Evolutionary conservation across 495 filamentous ascomycete genomes (phyloP).

Genomic region (Astrothelium macrocarpum): DNA sequence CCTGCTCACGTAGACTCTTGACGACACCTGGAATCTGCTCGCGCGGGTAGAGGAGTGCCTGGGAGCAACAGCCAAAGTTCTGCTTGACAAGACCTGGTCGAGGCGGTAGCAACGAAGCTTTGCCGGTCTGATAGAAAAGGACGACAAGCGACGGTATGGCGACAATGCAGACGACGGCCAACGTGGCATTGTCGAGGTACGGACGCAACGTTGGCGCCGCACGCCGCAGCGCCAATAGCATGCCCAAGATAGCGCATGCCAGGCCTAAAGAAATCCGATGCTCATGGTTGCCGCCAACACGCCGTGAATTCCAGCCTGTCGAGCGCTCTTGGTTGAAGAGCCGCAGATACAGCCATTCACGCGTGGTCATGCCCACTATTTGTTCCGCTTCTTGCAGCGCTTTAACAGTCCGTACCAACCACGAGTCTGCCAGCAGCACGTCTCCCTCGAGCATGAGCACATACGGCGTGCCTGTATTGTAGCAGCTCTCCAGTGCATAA

Average conservation of each 20-base stretch:
- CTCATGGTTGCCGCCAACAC: neutral
- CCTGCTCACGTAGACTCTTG: constrained; percentile 11
- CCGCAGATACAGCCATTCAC: constrained; percentile 41
- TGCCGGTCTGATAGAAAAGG: constrained; percentile 34
- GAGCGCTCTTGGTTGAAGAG: constrained; percentile 50
- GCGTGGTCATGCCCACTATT: constrained; percentile 8
- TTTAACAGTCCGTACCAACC: constrained; percentile 39
- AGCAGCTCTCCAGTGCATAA: constrained; percentile 39
- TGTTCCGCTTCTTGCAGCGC: constrained; percentile 33
- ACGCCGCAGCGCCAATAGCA: constrained; percentile 11
- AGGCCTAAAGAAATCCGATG: constrained; percentile 22
- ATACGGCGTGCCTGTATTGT: constrained; percentile 36
- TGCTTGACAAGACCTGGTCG: constrained; percentile 38
- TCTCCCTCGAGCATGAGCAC: constrained; percentile 50
- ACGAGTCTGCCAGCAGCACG: constrained; percentile 40
- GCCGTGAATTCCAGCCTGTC: constrained; percentile 44
- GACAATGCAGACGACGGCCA: constrained; percentile 19
- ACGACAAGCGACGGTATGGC: constrained; percentile 26
- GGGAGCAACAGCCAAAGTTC: constrained; percentile 45
- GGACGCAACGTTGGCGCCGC: neutral
- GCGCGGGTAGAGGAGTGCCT: constrained; percentile 37
- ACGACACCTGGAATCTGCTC: constrained; percentile 28
- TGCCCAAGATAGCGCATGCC: constrained; percentile 18
- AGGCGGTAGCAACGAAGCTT: constrained; percentile 32
- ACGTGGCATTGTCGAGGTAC: constrained; percentile 18